A percentile compares a stretch with the other conserved stretches of the same genome.
Evolutionary conservation across 805 yeast species (phyloP).

Genomic region (Saccharomycopsis microspora): DNA sequence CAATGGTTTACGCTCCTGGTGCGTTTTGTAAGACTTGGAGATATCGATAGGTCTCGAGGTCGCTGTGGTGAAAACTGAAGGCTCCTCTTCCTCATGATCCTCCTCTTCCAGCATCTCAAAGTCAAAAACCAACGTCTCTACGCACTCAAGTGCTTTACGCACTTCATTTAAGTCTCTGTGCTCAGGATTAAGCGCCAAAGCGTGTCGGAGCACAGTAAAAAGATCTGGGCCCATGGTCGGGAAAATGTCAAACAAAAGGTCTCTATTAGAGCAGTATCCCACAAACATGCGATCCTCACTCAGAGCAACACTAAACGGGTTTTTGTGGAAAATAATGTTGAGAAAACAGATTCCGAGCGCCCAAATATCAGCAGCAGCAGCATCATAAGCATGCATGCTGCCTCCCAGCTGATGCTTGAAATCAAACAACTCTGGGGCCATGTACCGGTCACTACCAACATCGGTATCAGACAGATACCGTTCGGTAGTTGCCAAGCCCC

Average conservation of each 20-base stretch:
- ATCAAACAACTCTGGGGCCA: slow-evolving; percentile 80
- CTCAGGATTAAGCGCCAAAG: slow-evolving; percentile 76
- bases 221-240: slow-evolving; percentile 81
- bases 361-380: slow-evolving; percentile 81
- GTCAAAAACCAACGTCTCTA: slow-evolving; percentile 21
- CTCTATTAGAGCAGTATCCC: slow-evolving; percentile 46
- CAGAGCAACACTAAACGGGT: slow-evolving; percentile 73
- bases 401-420: slow-evolving; percentile 14
- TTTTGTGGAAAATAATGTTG: slow-evolving; percentile 82
- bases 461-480: slow-evolving; percentile 74
- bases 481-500: slow-evolving; percentile 78
- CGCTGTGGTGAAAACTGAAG: slow-evolving; percentile 16
- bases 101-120: not conserved
- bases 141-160: slow-evolving; percentile 29
- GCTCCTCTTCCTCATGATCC: slow-evolving; percentile 2
- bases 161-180: slow-evolving; percentile 69
- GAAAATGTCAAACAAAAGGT: slow-evolving; percentile 83
- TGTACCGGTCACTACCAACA: slow-evolving; percentile 81
- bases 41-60: slow-evolving; percentile 21
- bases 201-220: slow-evolving; percentile 69
- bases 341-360: slow-evolving; percentile 70
- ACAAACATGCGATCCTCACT: slow-evolving; percentile 33
- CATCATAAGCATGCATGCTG: slow-evolving; percentile 40
- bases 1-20: slow-evolving; percentile 40
- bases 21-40: slow-evolving; percentile 19